These are phyloP conservation scores for Geotrichum bryndzae DNA, from an alignment of 1,139 yeast species.

Conservation along the genomic window DNA sequence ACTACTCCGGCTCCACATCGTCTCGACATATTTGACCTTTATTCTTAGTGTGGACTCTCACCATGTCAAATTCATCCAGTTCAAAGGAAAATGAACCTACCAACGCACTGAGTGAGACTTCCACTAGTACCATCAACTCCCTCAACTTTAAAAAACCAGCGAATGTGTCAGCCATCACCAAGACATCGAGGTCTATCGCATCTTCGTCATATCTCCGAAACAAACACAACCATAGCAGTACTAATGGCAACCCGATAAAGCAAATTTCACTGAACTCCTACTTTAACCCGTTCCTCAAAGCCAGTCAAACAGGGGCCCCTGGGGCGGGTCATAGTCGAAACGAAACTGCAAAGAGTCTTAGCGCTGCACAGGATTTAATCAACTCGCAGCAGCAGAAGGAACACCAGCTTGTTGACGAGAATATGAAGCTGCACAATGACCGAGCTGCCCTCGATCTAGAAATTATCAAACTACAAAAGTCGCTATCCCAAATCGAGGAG, in stretches of 20 bases:
- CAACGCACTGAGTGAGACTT: not conserved
- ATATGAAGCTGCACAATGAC: constrained; percentile 12
- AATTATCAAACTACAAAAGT: constrained; percentile 24
- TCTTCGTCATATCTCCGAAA: constrained; percentile 2
- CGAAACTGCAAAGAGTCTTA: constrained; percentile 1
- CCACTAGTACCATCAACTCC: not conserved
- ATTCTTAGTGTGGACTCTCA: not conserved
- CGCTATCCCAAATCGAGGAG: constrained; percentile 36
- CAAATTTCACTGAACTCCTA: constrained; percentile 5
- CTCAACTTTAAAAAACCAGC: not conserved
- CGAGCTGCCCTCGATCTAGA: constrained; percentile 3
- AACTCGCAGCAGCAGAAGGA: constrained; percentile 2
- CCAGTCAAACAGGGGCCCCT: not conserved
- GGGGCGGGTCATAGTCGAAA: not conserved
- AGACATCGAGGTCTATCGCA: constrained; percentile 1
- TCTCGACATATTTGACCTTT: not conserved
- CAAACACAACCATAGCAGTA: not conserved
- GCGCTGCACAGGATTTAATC: constrained; percentile 4
- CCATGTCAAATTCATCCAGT: not conserved
- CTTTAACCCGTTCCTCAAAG: not conserved
- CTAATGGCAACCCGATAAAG: not conserved
- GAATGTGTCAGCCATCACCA: not conserved
- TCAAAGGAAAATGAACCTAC: not conserved
- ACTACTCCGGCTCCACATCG: not conserved
- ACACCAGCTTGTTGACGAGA: constrained; percentile 16